Percentiles rank a stretch among this genome's conserved stretches.
These are phyloP conservation scores for Alternaria panax DNA, from an alignment of 2,329 filamentous ascomycete genomes.

Conservation along the genomic window DNA sequence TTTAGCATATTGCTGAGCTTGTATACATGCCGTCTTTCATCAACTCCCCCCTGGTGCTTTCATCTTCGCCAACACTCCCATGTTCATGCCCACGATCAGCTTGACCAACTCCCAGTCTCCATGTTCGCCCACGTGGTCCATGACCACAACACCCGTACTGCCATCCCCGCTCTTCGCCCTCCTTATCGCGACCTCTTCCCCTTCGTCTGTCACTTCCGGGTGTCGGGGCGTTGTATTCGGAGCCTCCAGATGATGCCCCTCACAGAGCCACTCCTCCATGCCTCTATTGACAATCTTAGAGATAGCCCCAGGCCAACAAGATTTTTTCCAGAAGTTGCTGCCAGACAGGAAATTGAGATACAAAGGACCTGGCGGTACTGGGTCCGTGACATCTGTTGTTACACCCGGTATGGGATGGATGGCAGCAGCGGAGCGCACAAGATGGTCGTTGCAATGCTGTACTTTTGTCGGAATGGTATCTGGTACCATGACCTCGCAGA, in stretches of 20 bases:
- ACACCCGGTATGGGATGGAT: conserved; percentile 50
- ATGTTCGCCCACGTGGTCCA: conserved; percentile 87
- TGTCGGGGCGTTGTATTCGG: conserved; percentile 10
- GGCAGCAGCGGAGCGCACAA: conserved; percentile 68
- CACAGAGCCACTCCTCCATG: conserved; percentile 65
- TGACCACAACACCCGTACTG: conserved; percentile 85
- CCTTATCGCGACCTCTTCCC: conserved; percentile 33
- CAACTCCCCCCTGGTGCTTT: background rate
- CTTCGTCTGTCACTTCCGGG: conserved; percentile 28
- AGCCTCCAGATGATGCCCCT: conserved; percentile 55
- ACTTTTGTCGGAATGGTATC: conserved; percentile 84
- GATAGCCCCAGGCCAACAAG: conserved; percentile 93
- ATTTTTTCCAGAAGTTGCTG: conserved; percentile 91
- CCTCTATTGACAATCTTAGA: conserved; percentile 87
- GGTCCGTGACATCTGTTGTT: conserved; percentile 49
- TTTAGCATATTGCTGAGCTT: background rate
- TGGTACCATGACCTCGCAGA: conserved; percentile 83
- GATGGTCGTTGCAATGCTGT: conserved; percentile 73
- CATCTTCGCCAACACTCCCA: conserved; percentile 55
- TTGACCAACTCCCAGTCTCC: conserved; percentile 91
- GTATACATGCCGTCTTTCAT: background rate
- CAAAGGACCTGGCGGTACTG: conserved; percentile 66
- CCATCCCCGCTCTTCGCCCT: conserved; percentile 66
- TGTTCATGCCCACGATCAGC: conserved; percentile 91
- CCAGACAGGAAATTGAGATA: conserved; percentile 91